Evolutionary conservation across 441 rosid species (phyloP).

Genomic region (Eutrema salsugineum): DNA sequence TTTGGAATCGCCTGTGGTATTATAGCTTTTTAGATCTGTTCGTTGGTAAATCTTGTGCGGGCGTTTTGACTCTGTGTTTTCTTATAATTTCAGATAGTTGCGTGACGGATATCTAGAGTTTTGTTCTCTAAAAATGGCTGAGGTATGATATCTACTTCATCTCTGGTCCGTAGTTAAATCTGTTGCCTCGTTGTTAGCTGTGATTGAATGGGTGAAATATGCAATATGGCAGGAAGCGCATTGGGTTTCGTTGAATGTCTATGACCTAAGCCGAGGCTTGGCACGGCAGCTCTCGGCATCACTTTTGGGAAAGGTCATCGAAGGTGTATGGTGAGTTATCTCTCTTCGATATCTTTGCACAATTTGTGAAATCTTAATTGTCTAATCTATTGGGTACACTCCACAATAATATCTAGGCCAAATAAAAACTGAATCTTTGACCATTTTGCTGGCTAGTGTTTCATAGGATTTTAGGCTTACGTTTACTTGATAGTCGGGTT

Average conservation of each 20-base stretch:
- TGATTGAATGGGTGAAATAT: background rate
- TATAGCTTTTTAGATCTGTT: conserved; percentile 11
- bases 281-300: conserved; percentile 83
- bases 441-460: background rate
- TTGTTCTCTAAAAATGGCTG: conserved; percentile 46
- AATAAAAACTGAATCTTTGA: background rate
- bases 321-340: conserved; percentile 83
- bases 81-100: background rate
- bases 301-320: conserved; percentile 78
- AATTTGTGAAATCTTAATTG: background rate
- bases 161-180: background rate
- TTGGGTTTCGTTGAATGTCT: conserved; percentile 68
- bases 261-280: conserved; percentile 91
- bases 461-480: background rate
- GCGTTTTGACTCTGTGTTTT: background rate
- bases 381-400: background rate
- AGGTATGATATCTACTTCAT: conserved; percentile 39
- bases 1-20: background rate
- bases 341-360: background rate
- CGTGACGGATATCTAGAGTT: background rate
- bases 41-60: background rate
- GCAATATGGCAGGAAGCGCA: conserved; percentile 64
- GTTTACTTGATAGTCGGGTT: background rate
- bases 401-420: background rate
- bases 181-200: background rate